Percentiles rank a stretch among this genome's conserved stretches.
These are phyloP conservation scores for Salix brachista DNA, from an alignment of 345 rosid species.

Conservation along the genomic window DNA sequence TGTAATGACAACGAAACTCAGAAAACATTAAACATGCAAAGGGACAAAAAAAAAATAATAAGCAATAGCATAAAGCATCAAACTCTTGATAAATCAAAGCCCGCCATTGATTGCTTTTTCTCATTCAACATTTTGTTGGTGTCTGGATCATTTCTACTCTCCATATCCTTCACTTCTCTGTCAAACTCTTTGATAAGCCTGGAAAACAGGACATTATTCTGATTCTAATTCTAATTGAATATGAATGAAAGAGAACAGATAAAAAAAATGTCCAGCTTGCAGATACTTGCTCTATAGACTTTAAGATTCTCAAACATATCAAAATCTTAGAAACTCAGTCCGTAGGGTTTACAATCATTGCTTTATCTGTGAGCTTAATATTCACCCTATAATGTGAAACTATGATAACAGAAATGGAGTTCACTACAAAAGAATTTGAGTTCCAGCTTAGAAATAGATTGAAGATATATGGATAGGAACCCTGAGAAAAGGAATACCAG, in stretches of 20 bases:
- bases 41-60: neutral
- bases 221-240: neutral
- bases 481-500: neutral
- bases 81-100: neutral
- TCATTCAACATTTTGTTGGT: constrained; percentile 70
- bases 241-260: neutral
- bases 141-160: constrained; percentile 54
- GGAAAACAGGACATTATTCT: constrained; percentile 21
- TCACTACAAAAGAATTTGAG: neutral
- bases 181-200: constrained; percentile 97
- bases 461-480: neutral
- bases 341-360: neutral
- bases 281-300: neutral
- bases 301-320: neutral
- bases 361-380: neutral
- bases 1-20: constrained; percentile 18
- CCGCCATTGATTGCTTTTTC: constrained; percentile 82
- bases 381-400: neutral
- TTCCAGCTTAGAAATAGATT: neutral
- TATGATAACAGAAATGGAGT: neutral
- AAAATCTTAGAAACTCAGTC: neutral
- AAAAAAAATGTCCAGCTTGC: neutral
- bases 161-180: constrained; percentile 66
- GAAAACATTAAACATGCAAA: constrained; percentile 10
- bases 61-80: neutral